Evolutionary conservation across 345 rosid genomes (phyloP).

Genomic region (Streptanthus diversifolius): DNA sequence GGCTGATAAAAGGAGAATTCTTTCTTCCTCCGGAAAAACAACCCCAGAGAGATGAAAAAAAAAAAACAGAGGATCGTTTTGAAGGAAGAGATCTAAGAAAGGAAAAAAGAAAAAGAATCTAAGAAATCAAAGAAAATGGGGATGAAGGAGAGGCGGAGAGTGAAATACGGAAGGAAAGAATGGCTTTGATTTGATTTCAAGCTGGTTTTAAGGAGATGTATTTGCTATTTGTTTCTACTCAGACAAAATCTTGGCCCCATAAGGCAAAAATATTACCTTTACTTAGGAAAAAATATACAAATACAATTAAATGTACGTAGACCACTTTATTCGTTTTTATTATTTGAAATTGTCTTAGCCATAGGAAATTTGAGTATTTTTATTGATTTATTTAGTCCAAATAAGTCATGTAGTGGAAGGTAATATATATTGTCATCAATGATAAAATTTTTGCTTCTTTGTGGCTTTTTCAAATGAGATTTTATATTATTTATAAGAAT

Average conservation of each 20-base stretch:
- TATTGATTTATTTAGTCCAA: neutral
- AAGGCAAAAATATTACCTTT: neutral
- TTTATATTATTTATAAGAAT: neutral
- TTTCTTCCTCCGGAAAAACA: conserved; percentile 14
- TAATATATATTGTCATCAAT: neutral
- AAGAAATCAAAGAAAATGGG: neutral
- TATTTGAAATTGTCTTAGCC: neutral
- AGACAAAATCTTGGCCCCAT: neutral
- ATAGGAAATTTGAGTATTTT: neutral
- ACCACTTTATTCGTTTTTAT: neutral
- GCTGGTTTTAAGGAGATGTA: conserved; percentile 29
- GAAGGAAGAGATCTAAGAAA: conserved; percentile 10
- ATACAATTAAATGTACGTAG: neutral
- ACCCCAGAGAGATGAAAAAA: conserved; percentile 9
- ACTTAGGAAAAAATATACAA: neutral
- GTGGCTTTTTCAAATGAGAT: neutral
- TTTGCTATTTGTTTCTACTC: conserved; percentile 33
- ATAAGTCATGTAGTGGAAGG: neutral
- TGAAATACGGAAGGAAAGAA: conserved; percentile 24
- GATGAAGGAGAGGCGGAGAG: conserved; percentile 28
- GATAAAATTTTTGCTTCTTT: neutral
- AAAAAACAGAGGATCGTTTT: conserved; percentile 7
- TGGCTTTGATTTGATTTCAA: neutral
- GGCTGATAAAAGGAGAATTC: neutral
- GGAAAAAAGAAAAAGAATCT: conserved; percentile 1